These are phyloP conservation scores for Amanita thiersii DNA, from an alignment of 768 basidiomycete species.

Conservation along the genomic window DNA sequence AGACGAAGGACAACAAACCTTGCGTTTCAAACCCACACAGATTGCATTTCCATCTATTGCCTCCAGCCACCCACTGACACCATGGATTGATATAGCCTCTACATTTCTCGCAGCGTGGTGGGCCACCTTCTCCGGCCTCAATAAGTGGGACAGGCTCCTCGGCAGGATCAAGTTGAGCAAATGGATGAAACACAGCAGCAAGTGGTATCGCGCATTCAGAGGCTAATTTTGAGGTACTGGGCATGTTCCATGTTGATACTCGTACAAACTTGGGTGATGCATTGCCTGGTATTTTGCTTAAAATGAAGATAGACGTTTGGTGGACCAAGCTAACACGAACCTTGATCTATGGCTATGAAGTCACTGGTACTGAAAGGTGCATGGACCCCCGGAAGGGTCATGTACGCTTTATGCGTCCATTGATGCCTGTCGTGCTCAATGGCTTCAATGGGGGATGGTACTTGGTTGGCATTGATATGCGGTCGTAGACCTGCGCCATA, in stretches of 20 bases:
- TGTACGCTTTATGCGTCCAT: constrained; percentile 68
- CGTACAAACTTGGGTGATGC: constrained; percentile 88
- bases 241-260: constrained; percentile 84
- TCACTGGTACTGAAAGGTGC: constrained; percentile 85
- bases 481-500: constrained; percentile 55
- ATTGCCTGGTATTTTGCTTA: constrained; percentile 47
- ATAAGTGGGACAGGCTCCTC: constrained; percentile 80
- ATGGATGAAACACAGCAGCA: constrained; percentile 82
- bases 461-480: constrained; percentile 79
- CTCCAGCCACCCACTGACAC: constrained; percentile 80
- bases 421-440: constrained; percentile 71
- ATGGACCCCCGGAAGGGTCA: constrained; percentile 47
- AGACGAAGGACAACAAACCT: constrained; percentile 42
- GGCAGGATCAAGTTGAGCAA: constrained; percentile 68
- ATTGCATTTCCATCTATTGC: constrained; percentile 88
- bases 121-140: constrained; percentile 62
- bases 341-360: constrained; percentile 89
- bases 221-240: constrained; percentile 70
- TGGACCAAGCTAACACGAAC: constrained; percentile 12
- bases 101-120: constrained; percentile 79
- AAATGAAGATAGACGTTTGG: neutral
- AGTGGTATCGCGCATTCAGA: constrained; percentile 80
- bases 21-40: constrained; percentile 77
- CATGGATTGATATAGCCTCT: constrained; percentile 92
- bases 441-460: constrained; percentile 84